Conservation (phyloP, 139 green algal genomes). For the Coccomyxa sp. region DNA sequence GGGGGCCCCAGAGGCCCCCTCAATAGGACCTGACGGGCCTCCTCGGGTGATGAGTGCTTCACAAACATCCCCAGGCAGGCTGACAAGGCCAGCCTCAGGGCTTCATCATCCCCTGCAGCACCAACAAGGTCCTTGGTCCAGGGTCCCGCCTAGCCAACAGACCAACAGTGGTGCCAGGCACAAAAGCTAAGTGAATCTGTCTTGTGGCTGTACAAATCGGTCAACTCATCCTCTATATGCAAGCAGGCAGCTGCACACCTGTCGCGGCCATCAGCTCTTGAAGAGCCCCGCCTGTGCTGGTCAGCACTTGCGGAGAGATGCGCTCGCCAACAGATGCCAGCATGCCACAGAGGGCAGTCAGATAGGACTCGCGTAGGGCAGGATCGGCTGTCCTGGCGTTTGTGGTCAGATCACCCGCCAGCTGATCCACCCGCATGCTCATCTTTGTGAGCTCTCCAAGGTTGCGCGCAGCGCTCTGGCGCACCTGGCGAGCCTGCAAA, state of each 20-base stretch:
- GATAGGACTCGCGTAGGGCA: slow-evolving; percentile 50
- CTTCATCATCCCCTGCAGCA: slow-evolving; percentile 32
- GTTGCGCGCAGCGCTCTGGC: slow-evolving; percentile 66
- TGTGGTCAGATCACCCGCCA: slow-evolving; percentile 54
- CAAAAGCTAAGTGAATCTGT: not conserved
- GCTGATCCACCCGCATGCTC: slow-evolving; percentile 68
- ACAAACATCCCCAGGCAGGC: slow-evolving; percentile 28
- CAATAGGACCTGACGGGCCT: slow-evolving; percentile 29
- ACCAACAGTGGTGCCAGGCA: not conserved
- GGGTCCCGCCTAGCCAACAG: not conserved
- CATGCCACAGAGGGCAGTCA: slow-evolving; percentile 67
- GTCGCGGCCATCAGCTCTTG: slow-evolving; percentile 14
- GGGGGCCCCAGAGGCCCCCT: slow-evolving; percentile 28
- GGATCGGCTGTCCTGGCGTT: slow-evolving; percentile 33
- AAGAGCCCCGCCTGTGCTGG: slow-evolving; percentile 13
- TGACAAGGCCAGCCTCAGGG: slow-evolving; percentile 17
- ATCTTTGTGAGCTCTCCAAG: slow-evolving; percentile 74
- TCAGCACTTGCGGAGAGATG: slow-evolving; percentile 43
- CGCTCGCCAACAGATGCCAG: slow-evolving; percentile 41
- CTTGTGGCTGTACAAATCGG: not conserved
- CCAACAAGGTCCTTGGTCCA: not conserved
- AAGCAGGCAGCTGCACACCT: not conserved
- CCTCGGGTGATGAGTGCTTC: slow-evolving; percentile 16
- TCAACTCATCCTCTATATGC: not conserved
- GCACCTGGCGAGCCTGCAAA: slow-evolving; percentile 22